Conservation (phyloP, 176 grass and related monocot species). For the Zizania latifolia region DNA sequence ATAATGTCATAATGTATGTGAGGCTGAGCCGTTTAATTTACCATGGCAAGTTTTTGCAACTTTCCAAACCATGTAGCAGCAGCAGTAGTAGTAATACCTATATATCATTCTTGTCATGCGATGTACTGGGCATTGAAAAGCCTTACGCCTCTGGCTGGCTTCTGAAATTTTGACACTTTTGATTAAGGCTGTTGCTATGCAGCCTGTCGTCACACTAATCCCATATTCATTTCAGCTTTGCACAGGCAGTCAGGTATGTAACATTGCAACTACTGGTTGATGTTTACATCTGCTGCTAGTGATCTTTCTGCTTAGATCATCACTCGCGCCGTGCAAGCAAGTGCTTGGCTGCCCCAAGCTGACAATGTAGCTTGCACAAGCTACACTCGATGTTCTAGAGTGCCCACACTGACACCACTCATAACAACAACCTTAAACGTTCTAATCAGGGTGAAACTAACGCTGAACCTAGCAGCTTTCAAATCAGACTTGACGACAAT, state of each 20-base stretch:
- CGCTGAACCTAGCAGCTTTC: too few relatives aligned
- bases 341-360: neutral
- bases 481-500: too few relatives aligned
- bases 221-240: neutral
- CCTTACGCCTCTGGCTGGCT: too few relatives aligned
- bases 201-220: neutral
- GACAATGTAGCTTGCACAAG: neutral
- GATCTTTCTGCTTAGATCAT: neutral
- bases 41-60: neutral
- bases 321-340: neutral
- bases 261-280: neutral
- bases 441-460: too few relatives aligned
- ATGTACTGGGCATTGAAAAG: too few relatives aligned
- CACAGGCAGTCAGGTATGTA: neutral
- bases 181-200: neutral
- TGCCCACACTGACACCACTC: too few relatives aligned
- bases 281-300: neutral
- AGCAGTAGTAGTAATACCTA: constrained; percentile 11
- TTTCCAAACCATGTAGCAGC: neutral
- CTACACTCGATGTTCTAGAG: neutral
- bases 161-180: neutral
- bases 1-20: constrained; percentile 25
- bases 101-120: constrained; percentile 19
- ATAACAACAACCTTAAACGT: too few relatives aligned
- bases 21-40: constrained; percentile 15